phyloP scores from a whole-genome alignment of 169 alveolate species.

The Plasmodium cynomolgi region DNA sequence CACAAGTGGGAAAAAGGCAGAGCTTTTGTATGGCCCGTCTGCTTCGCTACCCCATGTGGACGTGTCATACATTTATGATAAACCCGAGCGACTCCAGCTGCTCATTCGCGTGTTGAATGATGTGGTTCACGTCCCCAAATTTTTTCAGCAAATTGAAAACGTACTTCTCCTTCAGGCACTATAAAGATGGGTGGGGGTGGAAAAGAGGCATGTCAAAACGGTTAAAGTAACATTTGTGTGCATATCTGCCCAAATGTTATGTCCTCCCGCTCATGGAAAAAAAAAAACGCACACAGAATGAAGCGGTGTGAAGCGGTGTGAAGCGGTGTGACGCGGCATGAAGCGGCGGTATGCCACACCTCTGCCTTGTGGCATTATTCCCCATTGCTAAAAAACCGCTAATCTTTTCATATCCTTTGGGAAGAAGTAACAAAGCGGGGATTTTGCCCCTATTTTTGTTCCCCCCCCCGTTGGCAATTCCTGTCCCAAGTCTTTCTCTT shows the following conservation, averaged over 20 bases:
- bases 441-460: too few species aligned
- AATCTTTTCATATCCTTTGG: background rate
- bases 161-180: constrained; percentile 62
- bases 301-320: background rate
- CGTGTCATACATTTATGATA: constrained; percentile 32
- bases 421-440: background rate
- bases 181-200: background rate
- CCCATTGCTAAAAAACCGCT: background rate
- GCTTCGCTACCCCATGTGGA: background rate
- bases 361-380: background rate
- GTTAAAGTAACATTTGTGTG: background rate
- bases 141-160: constrained; percentile 14
- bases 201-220: background rate
- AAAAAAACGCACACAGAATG: background rate
- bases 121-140: constrained; percentile 61
- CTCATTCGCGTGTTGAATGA: constrained; percentile 55
- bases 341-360: background rate
- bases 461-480: background rate
- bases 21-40: background rate
- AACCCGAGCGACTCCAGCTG: constrained; percentile 53
- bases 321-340: background rate
- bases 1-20: background rate
- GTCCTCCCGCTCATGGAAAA: background rate
- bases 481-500: background rate
- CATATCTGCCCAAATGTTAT: background rate